phyloP scores from a whole-genome alignment of 192 early-diverging fungal genomes.

The Diversispora epigaea region DNA sequence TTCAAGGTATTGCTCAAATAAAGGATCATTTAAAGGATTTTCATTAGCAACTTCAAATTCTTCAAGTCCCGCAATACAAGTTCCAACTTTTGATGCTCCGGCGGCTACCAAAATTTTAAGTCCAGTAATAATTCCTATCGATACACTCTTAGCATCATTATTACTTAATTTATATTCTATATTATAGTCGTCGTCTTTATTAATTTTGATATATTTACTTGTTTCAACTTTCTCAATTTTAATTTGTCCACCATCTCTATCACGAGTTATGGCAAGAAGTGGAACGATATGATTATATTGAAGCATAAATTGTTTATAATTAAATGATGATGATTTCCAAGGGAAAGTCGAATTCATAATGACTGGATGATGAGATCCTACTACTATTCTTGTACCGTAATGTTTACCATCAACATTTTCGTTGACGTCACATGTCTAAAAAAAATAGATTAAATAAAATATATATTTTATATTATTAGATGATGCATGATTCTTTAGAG shows the following conservation, averaged over 20 bases:
- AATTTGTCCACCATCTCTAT: slow-evolving; percentile 58
- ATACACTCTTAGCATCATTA: slow-evolving; percentile 51
- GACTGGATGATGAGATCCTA: slow-evolving; percentile 57
- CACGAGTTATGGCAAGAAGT: slow-evolving; percentile 59
- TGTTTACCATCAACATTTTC: slow-evolving; percentile 61
- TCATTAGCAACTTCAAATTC: slow-evolving; percentile 42
- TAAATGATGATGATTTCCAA: slow-evolving; percentile 49
- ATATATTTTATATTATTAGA: slow-evolving; percentile 5
- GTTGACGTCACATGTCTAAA: slow-evolving; percentile 41
- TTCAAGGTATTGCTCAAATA: slow-evolving; percentile 35
- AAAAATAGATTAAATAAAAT: too few species aligned
- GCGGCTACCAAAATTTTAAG: slow-evolving; percentile 59
- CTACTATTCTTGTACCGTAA: slow-evolving; percentile 69
- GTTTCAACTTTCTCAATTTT: slow-evolving; percentile 44
- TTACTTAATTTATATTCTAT: slow-evolving; percentile 54
- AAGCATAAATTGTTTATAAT: slow-evolving; percentile 57
- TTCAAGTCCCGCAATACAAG: slow-evolving; percentile 50
- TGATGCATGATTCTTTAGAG: slow-evolving; percentile 2
- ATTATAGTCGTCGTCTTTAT: neutral
- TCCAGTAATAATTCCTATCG: slow-evolving; percentile 47
- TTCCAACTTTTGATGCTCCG: slow-evolving; percentile 60
- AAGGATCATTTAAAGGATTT: slow-evolving; percentile 40
- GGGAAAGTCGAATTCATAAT: slow-evolving; percentile 43
- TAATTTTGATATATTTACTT: neutral
- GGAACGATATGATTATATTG: slow-evolving; percentile 48